phyloP scores from a whole-genome alignment of 345 rosid genomes.

The Aquilaria yunnanensis region DNA sequence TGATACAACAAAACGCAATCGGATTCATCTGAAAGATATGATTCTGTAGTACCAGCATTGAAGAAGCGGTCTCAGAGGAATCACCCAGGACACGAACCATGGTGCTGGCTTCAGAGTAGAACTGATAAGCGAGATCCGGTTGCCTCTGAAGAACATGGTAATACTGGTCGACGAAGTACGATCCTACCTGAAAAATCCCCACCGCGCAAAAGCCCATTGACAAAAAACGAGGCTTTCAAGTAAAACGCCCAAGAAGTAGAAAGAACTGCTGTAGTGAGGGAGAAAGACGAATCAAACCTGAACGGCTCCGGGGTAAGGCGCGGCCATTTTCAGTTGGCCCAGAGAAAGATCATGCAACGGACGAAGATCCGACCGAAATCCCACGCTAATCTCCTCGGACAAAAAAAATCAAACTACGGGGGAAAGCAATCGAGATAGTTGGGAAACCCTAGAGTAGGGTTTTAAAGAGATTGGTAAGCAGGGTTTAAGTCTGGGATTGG shows the following conservation, averaged over 20 bases:
- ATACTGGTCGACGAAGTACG: slow-evolving; percentile 92
- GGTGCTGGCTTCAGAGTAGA: slow-evolving; percentile 64
- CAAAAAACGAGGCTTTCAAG: not conserved
- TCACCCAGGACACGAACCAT: slow-evolving; percentile 82
- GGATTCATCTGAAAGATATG: too few relatives aligned
- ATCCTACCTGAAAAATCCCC: slow-evolving; percentile 58
- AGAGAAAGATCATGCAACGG: slow-evolving; percentile 16
- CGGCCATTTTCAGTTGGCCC: slow-evolving; percentile 37
- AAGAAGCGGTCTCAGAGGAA: slow-evolving; percentile 51
- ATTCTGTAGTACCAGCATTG: slow-evolving; percentile 50
- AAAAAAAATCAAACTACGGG: too few relatives aligned
- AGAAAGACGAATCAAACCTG: slow-evolving; percentile 32
- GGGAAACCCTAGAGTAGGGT: slow-evolving; percentile 9
- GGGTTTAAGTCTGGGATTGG: too few relatives aligned
- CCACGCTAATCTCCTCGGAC: not conserved
- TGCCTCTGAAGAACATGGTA: slow-evolving; percentile 79
- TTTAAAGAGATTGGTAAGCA: too few relatives aligned
- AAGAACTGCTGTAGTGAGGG: not conserved
- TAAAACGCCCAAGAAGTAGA: not conserved
- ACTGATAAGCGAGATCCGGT: slow-evolving; percentile 85
- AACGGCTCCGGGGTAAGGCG: slow-evolving; percentile 56
- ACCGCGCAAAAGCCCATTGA: not conserved
- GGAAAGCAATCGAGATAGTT: too few relatives aligned
- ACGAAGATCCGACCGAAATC: slow-evolving; percentile 12
- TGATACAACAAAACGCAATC: too few relatives aligned